Evolutionary conservation across 257 asterid genomes (phyloP).

Genomic region (Anisodus acutangulus): DNA sequence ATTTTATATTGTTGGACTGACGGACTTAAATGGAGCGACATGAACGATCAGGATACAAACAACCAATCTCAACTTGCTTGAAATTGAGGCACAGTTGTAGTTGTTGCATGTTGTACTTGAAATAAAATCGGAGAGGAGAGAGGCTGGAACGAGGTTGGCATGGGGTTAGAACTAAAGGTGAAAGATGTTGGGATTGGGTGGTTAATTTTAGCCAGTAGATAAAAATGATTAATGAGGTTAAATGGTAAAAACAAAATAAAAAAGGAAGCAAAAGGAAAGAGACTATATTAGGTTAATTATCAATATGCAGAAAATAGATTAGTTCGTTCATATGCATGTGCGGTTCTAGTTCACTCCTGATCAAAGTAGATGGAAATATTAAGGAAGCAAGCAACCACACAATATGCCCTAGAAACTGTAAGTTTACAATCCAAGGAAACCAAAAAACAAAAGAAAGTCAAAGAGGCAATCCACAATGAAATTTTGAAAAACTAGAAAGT

Average conservation of each 20-base stretch:
- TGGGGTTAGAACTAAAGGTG: background rate
- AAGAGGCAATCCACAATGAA: background rate
- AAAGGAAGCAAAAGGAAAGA: slow-evolving; percentile 8
- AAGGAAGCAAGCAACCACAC: background rate
- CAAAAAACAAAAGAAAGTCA: background rate
- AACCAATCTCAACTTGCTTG: background rate
- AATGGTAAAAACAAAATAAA: background rate
- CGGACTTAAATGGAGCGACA: background rate
- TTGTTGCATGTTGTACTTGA: background rate
- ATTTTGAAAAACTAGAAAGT: background rate
- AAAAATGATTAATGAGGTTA: background rate
- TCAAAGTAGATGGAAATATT: background rate
- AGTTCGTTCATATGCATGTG: background rate
- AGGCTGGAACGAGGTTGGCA: background rate
- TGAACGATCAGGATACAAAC: background rate
- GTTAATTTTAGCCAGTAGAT: background rate
- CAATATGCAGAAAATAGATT: background rate
- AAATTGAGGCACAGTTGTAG: background rate
- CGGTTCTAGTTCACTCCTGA: background rate
- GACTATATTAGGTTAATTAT: background rate
- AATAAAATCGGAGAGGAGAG: background rate
- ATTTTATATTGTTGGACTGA: slow-evolving; percentile 12
- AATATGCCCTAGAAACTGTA: background rate
- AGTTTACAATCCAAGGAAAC: background rate
- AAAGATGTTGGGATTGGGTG: background rate